Evolutionary conservation across 805 yeast genomes (phyloP).

Genomic region (Sugiyamaella valdiviana): DNA sequence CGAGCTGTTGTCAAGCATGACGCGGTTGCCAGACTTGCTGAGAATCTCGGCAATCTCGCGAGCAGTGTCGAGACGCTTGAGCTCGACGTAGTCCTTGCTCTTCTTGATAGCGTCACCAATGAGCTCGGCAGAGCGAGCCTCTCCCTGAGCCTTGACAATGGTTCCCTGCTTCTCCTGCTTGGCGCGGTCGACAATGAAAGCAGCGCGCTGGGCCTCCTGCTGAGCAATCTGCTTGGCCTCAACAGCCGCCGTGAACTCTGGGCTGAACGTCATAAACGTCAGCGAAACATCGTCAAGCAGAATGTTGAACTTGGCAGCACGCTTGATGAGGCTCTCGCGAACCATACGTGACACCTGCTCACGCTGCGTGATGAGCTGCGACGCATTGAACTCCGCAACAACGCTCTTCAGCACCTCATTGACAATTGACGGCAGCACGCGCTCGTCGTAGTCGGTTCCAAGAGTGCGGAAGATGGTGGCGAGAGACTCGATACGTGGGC

Average conservation of each 20-base stretch:
- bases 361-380: constrained; percentile 98
- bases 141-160: constrained; percentile 97
- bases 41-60: constrained; percentile 86
- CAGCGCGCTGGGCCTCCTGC: constrained; percentile 98
- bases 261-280: constrained; percentile 94
- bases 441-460: constrained; percentile 93
- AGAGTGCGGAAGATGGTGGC: constrained; percentile 87
- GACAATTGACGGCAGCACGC: constrained; percentile 95
- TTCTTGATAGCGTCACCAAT: constrained; percentile 99
- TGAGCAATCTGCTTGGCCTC: constrained; percentile 99
- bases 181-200: constrained; percentile 93
- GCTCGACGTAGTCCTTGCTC: constrained; percentile 90
- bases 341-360: constrained; percentile 90
- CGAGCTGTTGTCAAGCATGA: constrained; percentile 86
- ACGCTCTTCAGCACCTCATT: constrained; percentile 95
- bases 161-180: constrained; percentile 95
- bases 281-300: constrained; percentile 91
- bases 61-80: constrained; percentile 95
- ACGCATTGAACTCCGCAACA: constrained; percentile 97
- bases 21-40: constrained; percentile 83
- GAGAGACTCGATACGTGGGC: constrained; percentile 72
- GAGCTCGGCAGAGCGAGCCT: constrained; percentile 94
- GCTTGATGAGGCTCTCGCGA: constrained; percentile 81
- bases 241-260: constrained; percentile 95
- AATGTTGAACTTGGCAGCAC: constrained; percentile 86